Percentiles rank a stretch among this genome's conserved stretches.
phyloP scores from a whole-genome alignment of 2,329 filamentous ascomycete genomes.

The Dothideomycetes sp. region DNA sequence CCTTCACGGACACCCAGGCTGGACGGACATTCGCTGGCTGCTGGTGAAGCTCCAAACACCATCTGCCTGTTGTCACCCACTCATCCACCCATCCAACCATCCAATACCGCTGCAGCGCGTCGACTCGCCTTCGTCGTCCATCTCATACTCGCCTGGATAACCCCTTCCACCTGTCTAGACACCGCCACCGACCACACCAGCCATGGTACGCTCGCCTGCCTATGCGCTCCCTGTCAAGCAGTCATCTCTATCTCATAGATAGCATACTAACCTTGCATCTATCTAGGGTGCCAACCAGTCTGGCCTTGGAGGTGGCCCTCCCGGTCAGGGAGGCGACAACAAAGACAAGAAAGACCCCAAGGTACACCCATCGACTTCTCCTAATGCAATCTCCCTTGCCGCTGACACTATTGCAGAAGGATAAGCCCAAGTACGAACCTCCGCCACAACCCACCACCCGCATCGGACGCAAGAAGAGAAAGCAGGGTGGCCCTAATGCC shows the following conservation, averaged over 20 bases:
- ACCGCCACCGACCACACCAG: slow-evolving; percentile 1
- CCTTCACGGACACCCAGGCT: no score
- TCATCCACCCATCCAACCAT: neutral
- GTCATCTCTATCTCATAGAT: neutral
- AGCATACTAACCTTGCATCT: slow-evolving; percentile 6
- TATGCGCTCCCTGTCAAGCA: neutral
- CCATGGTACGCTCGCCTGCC: slow-evolving; percentile 10
- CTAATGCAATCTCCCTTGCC: neutral
- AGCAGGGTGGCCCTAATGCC: slow-evolving; percentile 82
- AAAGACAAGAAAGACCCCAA: slow-evolving; percentile 79
- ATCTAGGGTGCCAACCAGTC: slow-evolving; percentile 74
- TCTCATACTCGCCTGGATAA: neutral
- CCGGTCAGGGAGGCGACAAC: slow-evolving; percentile 54
- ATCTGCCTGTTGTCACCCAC: no score
- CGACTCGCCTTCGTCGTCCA: neutral
- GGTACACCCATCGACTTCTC: slow-evolving; percentile 22
- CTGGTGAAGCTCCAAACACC: no score
- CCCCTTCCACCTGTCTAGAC: neutral
- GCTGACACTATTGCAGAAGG: slow-evolving; percentile 59
- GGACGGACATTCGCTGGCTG: no score
- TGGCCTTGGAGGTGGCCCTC: slow-evolving; percentile 65
- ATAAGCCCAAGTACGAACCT: slow-evolving; percentile 99
- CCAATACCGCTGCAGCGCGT: no score
- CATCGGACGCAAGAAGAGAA: slow-evolving; percentile 98
- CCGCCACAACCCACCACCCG: slow-evolving; percentile 93